Base-by-base conservation (phyloP, 2,329 filamentous ascomycete genomes). In the Fusarium veterinarium region DNA sequence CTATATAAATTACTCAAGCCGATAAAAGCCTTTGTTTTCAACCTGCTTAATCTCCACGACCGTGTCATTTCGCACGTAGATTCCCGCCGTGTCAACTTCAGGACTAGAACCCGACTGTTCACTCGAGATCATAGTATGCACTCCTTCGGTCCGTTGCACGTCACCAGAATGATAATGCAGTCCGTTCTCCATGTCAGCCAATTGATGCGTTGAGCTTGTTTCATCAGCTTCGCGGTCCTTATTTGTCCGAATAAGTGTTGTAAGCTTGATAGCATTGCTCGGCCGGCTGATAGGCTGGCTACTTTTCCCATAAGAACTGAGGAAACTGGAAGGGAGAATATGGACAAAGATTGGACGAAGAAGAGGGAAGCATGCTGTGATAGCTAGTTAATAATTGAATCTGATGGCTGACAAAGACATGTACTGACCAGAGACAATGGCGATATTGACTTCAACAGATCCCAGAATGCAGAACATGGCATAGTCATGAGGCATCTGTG, bases 401-500 rank as follows among this genome's bases (percentile, higher is more conserved):
- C 13, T 5, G 2, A 5, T 10, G 7, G 10, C 1, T 13, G 3
- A 14, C 1, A 11, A 6, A 20, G 11, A 6, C 14, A 4, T 9
- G 2, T 16, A 16, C 67, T 70, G 25, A 72, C 73, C 71, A 6
- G 74, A 74, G 9, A 75, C 71, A 23, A 75, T 71, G 16, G 73
- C 71, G 28, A 76, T 69, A 16, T 75, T 74, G 1, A 75, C 52
- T 45, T 75, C 74, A 8, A 76, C 74, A 0, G 69, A 59, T 8
- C 71, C 74, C 4, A 63, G 30, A 8, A 73, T 65, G 6, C 57
- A 68, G 17, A 62, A 62, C 60, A 76, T 66, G 7, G 64, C 71
- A n/a, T 71, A 72, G n/a, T 75, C 71, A 5, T 76, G 53, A 10
- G 74, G 71, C 71, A 75, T 68, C 8, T 75, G 65, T 0, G 33